These are phyloP conservation scores for Platanthera zijinensis DNA, from an alignment of 106 monocot genomes.

Conservation along the genomic window DNA sequence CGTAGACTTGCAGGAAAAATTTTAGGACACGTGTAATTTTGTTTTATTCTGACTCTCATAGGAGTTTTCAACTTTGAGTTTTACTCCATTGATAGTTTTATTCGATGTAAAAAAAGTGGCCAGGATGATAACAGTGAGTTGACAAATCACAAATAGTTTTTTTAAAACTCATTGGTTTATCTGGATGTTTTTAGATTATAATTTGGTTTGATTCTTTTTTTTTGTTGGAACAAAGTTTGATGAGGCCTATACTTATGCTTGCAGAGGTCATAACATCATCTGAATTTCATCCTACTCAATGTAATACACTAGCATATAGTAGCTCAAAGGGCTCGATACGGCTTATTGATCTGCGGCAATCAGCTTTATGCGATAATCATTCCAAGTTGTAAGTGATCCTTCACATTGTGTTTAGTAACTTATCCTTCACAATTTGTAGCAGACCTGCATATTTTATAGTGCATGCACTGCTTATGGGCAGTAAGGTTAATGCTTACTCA, in stretches of 20 bases:
- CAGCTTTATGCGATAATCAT: conserved; percentile 85
- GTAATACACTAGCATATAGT: conserved; percentile 92
- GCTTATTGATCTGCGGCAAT: conserved; percentile 88
- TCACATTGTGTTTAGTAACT: neutral
- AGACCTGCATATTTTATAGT: neutral
- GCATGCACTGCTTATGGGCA: neutral
- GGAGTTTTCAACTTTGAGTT: no score
- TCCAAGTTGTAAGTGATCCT: conserved; percentile 19
- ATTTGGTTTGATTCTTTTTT: neutral
- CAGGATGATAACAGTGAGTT: neutral
- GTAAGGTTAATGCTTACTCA: no score
- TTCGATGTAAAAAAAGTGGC: neutral
- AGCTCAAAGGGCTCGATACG: conserved; percentile 94
- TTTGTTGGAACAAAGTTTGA: neutral
- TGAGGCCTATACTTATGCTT: neutral
- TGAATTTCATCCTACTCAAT: conserved; percentile 43
- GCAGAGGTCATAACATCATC: neutral
- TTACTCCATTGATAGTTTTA: no score
- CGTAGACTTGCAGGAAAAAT: no score
- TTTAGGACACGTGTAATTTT: no score
- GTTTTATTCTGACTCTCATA: no score
- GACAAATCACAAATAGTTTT: neutral
- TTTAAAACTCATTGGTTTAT: neutral
- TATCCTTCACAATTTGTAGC: neutral
- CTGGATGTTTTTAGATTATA: neutral